phyloP scores from a whole-genome alignment of 2,329 filamentous ascomycete species.

The Neonectria faginata region DNA sequence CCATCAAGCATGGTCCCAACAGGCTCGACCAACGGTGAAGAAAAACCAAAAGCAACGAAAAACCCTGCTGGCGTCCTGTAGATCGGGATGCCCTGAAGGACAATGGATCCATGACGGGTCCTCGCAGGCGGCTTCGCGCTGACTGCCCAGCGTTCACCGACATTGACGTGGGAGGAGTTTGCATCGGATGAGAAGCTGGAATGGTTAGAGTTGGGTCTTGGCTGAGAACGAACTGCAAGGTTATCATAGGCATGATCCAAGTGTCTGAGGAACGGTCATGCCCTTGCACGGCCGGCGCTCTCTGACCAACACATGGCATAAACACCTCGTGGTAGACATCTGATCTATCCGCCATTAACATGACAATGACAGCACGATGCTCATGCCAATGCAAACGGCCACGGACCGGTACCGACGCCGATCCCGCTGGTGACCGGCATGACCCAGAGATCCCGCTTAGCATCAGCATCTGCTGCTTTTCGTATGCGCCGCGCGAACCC shows the following conservation, averaged over 20 bases:
- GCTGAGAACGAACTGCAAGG: background rate
- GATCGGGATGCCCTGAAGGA: constrained; percentile 24
- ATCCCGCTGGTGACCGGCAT: constrained; percentile 26
- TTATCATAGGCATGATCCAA: constrained; percentile 18
- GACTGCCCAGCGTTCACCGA: constrained; percentile 19
- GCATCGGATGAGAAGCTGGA: constrained; percentile 5
- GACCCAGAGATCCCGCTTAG: constrained; percentile 16
- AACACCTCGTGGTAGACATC: background rate
- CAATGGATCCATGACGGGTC: constrained; percentile 23
- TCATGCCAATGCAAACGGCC: constrained; percentile 6
- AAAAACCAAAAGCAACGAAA: background rate
- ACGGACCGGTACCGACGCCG: constrained; percentile 22
- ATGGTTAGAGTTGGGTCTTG: constrained; percentile 6
- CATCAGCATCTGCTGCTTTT: constrained; percentile 18
- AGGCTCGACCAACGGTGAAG: constrained; percentile 10
- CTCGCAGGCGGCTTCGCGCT: constrained; percentile 15
- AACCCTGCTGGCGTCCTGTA: constrained; percentile 12
- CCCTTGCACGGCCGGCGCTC: constrained; percentile 13
- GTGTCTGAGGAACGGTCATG: background rate
- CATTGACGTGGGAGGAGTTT: constrained; percentile 11
- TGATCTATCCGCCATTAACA: background rate
- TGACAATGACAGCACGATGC: constrained; percentile 8
- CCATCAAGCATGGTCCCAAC: constrained; percentile 11
- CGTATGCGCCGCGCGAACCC: constrained; percentile 26
- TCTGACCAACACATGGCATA: constrained; percentile 22